A percentile compares a stretch with the other conserved stretches of the same genome.
These are phyloP conservation scores for Aquanectria penicillioides DNA, from an alignment of 2,329 filamentous ascomycete genomes.

Conservation along the genomic window DNA sequence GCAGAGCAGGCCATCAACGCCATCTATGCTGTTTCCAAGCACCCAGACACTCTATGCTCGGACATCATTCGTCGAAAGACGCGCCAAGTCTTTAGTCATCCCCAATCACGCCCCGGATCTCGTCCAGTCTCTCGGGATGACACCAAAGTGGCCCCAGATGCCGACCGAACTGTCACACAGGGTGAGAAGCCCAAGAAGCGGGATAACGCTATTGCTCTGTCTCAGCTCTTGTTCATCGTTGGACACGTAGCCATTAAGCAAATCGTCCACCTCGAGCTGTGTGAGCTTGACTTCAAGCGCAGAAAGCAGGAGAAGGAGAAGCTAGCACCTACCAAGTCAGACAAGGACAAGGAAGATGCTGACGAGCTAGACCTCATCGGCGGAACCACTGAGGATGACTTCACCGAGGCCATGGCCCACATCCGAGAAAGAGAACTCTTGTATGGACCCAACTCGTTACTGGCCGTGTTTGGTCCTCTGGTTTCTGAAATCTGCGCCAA, in stretches of 20 bases:
- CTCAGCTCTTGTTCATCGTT: conserved; percentile 93
- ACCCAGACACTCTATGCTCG: conserved; percentile 92
- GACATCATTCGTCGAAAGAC: conserved; percentile 91
- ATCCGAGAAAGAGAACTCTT: conserved; percentile 86
- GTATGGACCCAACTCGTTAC: conserved; percentile 82
- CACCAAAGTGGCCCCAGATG: conserved; percentile 46
- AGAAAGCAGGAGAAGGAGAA: conserved; percentile 92
- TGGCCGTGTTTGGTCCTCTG: conserved; percentile 91
- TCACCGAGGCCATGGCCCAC: conserved; percentile 85
- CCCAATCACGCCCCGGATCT: conserved; percentile 52
- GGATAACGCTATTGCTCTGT: conserved; percentile 79
- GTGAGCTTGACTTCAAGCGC: conserved; percentile 96
- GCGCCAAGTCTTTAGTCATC: conserved; percentile 74
- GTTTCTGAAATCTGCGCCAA: conserved; percentile 95
- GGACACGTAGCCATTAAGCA: conserved; percentile 98
- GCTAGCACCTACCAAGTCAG: conserved; percentile 57
- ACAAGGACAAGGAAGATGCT: conserved; percentile 70
- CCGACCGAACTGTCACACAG: conserved; percentile 48
- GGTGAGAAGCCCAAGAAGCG: conserved; percentile 61
- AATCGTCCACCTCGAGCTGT: conserved; percentile 97
- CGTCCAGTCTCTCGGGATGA: conserved; percentile 59
- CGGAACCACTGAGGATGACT: conserved; percentile 94
- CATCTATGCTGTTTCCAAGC: conserved; percentile 93
- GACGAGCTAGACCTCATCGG: conserved; percentile 97
- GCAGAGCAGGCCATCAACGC: conserved; percentile 96